Evolutionary conservation across 169 alveolate genomes (phyloP), one percentile per base, ranked within the genome.

Genomic region (Plasmodium ovale): DNA sequence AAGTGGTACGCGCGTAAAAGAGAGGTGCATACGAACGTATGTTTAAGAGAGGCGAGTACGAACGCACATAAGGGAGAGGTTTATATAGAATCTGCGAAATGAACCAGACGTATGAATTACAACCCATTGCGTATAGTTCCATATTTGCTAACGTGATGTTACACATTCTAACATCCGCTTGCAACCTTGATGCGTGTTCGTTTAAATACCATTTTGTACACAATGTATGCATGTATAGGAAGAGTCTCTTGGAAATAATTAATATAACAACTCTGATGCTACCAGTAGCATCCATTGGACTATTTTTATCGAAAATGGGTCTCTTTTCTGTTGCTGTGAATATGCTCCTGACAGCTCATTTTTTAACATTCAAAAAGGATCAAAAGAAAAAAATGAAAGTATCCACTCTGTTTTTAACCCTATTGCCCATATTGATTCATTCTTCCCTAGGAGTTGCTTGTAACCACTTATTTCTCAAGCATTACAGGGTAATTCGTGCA

Each of bases 311-410:
- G 42, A 85, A 85, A 62, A 85, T 85, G 91, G 85, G 77, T 27
- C 23, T 85, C 25, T 85, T 85, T 56, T 60, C 91, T 39, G 91
- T 85, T 54, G 91, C 70, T 16, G 87, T 85, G n/a, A 85, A 85
- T 85, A 68, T 70, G 73, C 16, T 85, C 54, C 71, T 85, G 23
- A 85, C 91, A 33, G 53, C 91, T 29, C 91, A 85, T 60, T 85
- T 85, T 62, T 85, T 85, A 68, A 85, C 91, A 16, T 85, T 49
- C 87, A 85, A 42, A 58, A 85, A 85, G 37, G 91, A 85, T 49
- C 77, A 67, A 85, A 67, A 85, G 73, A 85, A 62, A 62, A 85
- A 85, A 69, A 85, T 85, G 87, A 69, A 85, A 56, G 31, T 58
- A 25, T 44, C 77, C 42, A 70, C 87, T 25, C 69, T 85, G 23